A percentile compares a stretch with the other conserved stretches of the same genome.
Evolutionary conservation across 2,329 filamentous ascomycete genomes (phyloP).

Genomic region (Verticillium longisporum): DNA sequence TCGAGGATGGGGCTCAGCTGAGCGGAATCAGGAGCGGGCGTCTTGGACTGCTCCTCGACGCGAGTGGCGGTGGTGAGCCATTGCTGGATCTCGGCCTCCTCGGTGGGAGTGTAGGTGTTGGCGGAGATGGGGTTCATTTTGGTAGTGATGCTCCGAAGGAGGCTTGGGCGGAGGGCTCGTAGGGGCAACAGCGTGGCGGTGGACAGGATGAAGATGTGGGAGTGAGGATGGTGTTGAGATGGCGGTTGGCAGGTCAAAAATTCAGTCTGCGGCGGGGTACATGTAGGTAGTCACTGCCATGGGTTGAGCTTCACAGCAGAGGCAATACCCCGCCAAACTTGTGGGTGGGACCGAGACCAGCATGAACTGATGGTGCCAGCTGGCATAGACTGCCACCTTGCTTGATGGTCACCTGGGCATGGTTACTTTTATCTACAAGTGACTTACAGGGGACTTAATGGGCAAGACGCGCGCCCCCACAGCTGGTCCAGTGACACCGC

Average conservation of each 20-base stretch:
- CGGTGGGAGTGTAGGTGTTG: constrained; percentile 66
- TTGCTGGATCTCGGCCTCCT: constrained; percentile 82
- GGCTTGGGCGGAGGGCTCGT: constrained; percentile 25
- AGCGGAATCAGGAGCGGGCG: constrained; percentile 44
- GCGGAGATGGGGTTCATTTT: constrained; percentile 62
- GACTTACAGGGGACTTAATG: neutral
- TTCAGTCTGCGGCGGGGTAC: neutral
- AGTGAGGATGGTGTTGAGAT: neutral
- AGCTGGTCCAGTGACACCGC: constrained; percentile 21
- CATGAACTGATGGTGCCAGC: neutral
- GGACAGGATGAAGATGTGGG: neutral
- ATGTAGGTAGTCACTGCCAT: neutral
- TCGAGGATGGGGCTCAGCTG: constrained; percentile 64
- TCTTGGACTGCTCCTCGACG: constrained; percentile 43
- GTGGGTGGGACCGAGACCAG: neutral
- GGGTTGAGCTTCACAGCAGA: neutral
- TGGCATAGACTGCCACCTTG: neutral
- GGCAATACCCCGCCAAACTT: neutral
- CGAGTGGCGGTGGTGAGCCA: constrained; percentile 76
- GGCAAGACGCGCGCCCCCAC: neutral
- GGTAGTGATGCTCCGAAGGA: constrained; percentile 23
- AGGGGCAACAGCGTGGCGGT: constrained; percentile 38
- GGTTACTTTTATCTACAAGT: no score
- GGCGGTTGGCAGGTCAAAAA: neutral
- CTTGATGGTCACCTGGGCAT: no score